These are phyloP conservation scores for Debaryomyces hansenii DNA, from an alignment of 805 yeast genomes.

Conservation along the genomic window DNA sequence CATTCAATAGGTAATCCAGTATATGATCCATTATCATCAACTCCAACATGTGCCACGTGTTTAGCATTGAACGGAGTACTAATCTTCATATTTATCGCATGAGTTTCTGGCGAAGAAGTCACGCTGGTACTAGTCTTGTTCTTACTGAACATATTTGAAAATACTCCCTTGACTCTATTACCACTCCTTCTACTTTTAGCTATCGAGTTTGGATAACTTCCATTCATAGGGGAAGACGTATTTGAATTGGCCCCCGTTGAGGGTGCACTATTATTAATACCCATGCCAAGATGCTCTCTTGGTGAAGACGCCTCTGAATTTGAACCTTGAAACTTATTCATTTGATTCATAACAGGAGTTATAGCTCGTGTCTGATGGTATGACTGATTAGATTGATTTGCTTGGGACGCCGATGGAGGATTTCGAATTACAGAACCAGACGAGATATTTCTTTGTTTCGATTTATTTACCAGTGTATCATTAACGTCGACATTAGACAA, in stretches of 20 bases:
- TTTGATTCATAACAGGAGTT: conserved; percentile 6
- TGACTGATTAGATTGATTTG: conserved; percentile 6
- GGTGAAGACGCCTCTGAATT: conserved; percentile 21
- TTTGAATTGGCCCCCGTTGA: conserved; percentile 12
- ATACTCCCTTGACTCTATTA: conserved; percentile 57
- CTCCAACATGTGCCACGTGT: conserved; percentile 92
- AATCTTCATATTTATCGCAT: conserved; percentile 52
- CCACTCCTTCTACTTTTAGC: conserved; percentile 40
- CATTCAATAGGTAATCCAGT: conserved; percentile 93
- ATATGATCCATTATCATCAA: conserved; percentile 82
- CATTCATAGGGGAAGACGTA: conserved; percentile 15
- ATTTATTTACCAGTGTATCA: neutral
- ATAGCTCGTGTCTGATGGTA: conserved; percentile 8
- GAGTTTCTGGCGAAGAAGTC: conserved; percentile 9
- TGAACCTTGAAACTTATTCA: conserved; percentile 3
- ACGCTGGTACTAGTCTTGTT: conserved; percentile 13
- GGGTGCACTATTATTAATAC: conserved; percentile 7
- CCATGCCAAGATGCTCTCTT: conserved; percentile 22
- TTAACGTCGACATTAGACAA: neutral
- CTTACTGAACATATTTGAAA: conserved; percentile 52
- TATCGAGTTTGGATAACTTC: conserved; percentile 4
- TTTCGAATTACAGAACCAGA: conserved; percentile 23
- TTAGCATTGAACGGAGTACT: conserved; percentile 91
- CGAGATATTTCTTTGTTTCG: conserved; percentile 13
- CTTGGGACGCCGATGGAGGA: conserved; percentile 17